These are phyloP conservation scores for Vitis hybrid DNA, from an alignment of 177 flowering plant genomes.

Conservation along the genomic window DNA sequence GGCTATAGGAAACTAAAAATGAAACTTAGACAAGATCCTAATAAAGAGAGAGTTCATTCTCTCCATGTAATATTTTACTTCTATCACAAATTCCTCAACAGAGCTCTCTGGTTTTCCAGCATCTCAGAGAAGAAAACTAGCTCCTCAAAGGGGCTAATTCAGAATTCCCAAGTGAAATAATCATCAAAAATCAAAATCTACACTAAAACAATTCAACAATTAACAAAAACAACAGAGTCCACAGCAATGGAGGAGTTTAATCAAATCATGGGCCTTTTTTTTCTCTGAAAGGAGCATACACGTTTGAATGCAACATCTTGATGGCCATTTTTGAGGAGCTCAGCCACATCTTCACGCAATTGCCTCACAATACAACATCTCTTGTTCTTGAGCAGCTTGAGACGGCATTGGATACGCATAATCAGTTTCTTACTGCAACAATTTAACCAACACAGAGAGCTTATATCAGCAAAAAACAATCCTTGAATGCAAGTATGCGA, in stretches of 20 bases:
- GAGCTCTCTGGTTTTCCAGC: no score
- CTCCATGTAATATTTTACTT: no score
- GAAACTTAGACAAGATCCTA: no score
- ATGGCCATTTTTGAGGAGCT: slow-evolving; percentile 46
- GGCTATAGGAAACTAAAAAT: no score
- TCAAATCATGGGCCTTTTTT: background rate
- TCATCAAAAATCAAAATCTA: no score
- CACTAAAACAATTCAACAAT: no score
- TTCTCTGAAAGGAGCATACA: slow-evolving; percentile 23
- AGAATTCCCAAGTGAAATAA: no score
- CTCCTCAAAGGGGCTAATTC: no score
- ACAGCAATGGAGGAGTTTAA: background rate
- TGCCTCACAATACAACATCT: slow-evolving; percentile 39
- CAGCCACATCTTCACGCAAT: slow-evolving; percentile 40
- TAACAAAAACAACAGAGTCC: background rate
- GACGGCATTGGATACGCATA: slow-evolving; percentile 39
- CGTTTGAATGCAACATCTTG: slow-evolving; percentile 38
- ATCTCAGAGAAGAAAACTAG: no score
- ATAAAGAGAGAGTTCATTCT: no score
- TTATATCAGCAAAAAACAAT: background rate
- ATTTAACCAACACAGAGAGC: background rate
- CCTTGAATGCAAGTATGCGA: background rate
- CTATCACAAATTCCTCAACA: no score
- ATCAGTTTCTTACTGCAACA: slow-evolving; percentile 60
- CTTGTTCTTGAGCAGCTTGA: slow-evolving; percentile 54